Conservation (phyloP, 106 monocot genomes). For the Dendrobium catenatum region DNA sequence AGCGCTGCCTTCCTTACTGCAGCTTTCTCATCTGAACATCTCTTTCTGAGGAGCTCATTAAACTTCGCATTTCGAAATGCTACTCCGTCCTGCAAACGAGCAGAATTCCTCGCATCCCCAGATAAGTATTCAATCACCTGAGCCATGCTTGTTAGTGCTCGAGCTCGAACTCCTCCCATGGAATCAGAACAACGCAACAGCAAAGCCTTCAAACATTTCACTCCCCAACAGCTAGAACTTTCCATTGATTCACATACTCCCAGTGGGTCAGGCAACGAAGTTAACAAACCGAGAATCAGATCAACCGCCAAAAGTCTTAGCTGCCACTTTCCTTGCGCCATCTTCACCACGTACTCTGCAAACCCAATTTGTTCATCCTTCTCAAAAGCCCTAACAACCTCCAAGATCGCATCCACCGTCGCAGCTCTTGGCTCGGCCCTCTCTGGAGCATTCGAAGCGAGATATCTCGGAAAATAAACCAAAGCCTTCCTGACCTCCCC, state of each 20-base stretch:
- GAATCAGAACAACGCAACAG: slow-evolving; percentile 58
- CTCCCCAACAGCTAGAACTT: slow-evolving; percentile 24
- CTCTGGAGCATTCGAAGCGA: slow-evolving; percentile 62
- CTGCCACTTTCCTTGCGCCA: slow-evolving; percentile 66
- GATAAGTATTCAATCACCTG: slow-evolving; percentile 47
- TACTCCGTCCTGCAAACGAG: slow-evolving; percentile 23
- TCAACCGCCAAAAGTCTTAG: slow-evolving; percentile 78
- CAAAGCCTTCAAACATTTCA: slow-evolving; percentile 49
- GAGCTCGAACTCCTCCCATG: slow-evolving; percentile 53
- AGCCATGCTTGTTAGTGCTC: slow-evolving; percentile 66
- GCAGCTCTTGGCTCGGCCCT: slow-evolving; percentile 71
- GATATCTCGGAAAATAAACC: slow-evolving; percentile 65
- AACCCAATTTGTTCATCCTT: slow-evolving; percentile 43
- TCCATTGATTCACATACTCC: slow-evolving; percentile 10
- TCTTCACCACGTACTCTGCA: slow-evolving; percentile 46
- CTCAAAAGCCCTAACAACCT: slow-evolving; percentile 51
- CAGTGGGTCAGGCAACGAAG: slow-evolving; percentile 40
- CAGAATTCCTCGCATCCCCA: slow-evolving; percentile 21
- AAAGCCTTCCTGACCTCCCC: slow-evolving; percentile 53
- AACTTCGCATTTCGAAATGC: slow-evolving; percentile 25
- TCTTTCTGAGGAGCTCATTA: slow-evolving; percentile 46
- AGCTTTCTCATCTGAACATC: slow-evolving; percentile 87
- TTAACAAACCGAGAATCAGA: slow-evolving; percentile 54
- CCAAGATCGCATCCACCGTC: slow-evolving; percentile 67
- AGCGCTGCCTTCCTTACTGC: slow-evolving; percentile 86